These are phyloP conservation scores for Phyllosticta ampelicida DNA, from an alignment of 2,329 filamentous ascomycete species.

Conservation along the genomic window DNA sequence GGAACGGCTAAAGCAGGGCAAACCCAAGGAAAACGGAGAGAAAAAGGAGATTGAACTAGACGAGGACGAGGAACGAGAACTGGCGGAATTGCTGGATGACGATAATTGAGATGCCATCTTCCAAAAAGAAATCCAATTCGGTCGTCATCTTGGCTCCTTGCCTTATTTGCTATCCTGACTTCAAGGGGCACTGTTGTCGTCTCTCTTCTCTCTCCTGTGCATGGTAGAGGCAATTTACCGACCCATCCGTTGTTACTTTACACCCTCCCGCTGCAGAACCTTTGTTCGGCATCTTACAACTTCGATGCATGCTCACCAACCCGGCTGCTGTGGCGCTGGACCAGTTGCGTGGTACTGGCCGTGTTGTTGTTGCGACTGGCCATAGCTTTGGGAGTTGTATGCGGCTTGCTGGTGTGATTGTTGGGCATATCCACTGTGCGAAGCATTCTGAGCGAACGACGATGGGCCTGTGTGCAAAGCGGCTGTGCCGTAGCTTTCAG, in stretches of 20 bases:
- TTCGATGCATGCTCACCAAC: conserved; percentile 2
- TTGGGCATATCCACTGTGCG: conserved; percentile 1
- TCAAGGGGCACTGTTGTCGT: background rate
- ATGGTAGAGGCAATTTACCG: background rate
- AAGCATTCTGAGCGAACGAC: background rate
- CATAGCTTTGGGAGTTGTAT: background rate
- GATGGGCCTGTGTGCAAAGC: background rate
- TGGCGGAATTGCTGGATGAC: conserved; percentile 83
- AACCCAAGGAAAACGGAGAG: conserved; percentile 36
- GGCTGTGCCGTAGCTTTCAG: background rate
- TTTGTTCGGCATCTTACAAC: conserved; percentile 4
- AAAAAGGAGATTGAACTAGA: conserved; percentile 53
- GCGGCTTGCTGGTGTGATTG: background rate
- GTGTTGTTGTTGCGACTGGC: conserved; percentile 1
- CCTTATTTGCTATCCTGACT: background rate
- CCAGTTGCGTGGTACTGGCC: conserved; percentile 1
- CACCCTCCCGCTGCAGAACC: background rate
- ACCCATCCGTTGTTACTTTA: background rate
- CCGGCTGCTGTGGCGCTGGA: conserved; percentile 1
- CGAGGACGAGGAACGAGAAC: conserved; percentile 81
- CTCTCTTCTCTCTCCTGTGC: background rate
- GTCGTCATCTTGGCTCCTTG: background rate
- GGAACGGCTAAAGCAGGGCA: conserved; percentile 38
- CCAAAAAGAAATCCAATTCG: background rate
- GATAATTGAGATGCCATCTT: conserved; percentile 36